phyloP scores from a whole-genome alignment of 73 alveolate species.

The Uronychia setigera region DNA sequence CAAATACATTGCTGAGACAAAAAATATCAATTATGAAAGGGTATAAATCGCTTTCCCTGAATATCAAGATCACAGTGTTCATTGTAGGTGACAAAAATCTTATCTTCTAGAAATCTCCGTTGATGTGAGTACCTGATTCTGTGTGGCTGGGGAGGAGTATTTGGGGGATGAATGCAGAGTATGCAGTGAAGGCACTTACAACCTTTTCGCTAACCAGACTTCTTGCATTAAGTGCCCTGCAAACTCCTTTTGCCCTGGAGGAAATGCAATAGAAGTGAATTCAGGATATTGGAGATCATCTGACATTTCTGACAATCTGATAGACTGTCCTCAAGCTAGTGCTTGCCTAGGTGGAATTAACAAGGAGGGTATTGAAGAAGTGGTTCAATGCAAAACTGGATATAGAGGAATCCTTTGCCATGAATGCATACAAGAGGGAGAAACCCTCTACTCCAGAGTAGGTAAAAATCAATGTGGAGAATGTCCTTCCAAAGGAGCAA shows the following conservation, averaged over 20 bases:
- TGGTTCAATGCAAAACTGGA: slow-evolving; percentile 9
- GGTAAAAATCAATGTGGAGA: slow-evolving; percentile 27
- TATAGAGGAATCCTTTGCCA: slow-evolving; percentile 45
- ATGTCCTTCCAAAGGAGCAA: slow-evolving; percentile 20
- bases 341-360: slow-evolving; percentile 49
- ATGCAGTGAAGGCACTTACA: slow-evolving; percentile 51
- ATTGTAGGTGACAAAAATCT: background rate
- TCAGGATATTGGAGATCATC: slow-evolving; percentile 62
- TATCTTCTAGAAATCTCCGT: background rate
- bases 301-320: slow-evolving; percentile 17
- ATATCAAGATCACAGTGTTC: background rate
- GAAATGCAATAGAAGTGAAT: slow-evolving; percentile 35
- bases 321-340: slow-evolving; percentile 25
- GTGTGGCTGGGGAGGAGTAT: background rate
- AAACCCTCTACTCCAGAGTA: slow-evolving; percentile 16
- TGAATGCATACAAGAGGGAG: slow-evolving; percentile 20
- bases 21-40: background rate
- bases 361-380: background rate
- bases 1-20: background rate
- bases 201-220: slow-evolving; percentile 23
- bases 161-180: slow-evolving; percentile 7
- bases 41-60: no score
- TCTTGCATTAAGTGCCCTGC: slow-evolving; percentile 45
- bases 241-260: slow-evolving; percentile 64
- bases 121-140: background rate